Conservation (phyloP, 768 basidiomycete species). For the Crucibulum laeve region DNA sequence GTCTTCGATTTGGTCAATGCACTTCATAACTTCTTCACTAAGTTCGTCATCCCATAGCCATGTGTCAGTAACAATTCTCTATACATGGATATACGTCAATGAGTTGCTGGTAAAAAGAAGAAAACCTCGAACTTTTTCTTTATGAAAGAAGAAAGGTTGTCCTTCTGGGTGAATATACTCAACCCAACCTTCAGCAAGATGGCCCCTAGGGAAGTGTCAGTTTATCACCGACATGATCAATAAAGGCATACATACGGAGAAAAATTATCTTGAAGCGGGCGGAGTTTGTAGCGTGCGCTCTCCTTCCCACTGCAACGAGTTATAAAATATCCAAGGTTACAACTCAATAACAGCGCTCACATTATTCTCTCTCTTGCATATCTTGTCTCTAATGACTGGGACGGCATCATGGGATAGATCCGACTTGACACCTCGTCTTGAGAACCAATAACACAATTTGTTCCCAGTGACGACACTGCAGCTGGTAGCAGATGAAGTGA, state of each 20-base stretch:
- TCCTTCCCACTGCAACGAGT: not conserved
- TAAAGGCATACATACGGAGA: not conserved
- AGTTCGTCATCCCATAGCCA: slow-evolving; percentile 25
- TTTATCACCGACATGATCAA: not conserved
- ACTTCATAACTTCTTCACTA: slow-evolving; percentile 15
- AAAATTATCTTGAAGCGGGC: not conserved
- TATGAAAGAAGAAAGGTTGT: slow-evolving; percentile 24
- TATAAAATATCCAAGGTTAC: not conserved
- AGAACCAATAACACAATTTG: not conserved
- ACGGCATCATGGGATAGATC: slow-evolving; percentile 10
- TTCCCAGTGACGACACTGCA: not conserved
- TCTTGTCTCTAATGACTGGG: slow-evolving; percentile 2
- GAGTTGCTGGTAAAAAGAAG: too few relatives aligned
- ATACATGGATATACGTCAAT: not conserved
- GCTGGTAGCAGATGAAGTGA: too few relatives aligned
- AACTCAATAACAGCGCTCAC: not conserved
- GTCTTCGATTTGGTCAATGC: slow-evolving; percentile 4
- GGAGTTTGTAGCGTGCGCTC: not conserved
- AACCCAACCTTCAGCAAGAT: slow-evolving; percentile 19
- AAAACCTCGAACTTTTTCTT: slow-evolving; percentile 19
- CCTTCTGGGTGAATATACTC: slow-evolving; percentile 23
- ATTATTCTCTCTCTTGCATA: not conserved
- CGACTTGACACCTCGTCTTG: slow-evolving; percentile 4
- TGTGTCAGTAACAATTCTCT: slow-evolving; percentile 39
- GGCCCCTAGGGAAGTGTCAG: not conserved